Conservation (phyloP, 495 filamentous ascomycete species). For the Neurospora sp. region DNA sequence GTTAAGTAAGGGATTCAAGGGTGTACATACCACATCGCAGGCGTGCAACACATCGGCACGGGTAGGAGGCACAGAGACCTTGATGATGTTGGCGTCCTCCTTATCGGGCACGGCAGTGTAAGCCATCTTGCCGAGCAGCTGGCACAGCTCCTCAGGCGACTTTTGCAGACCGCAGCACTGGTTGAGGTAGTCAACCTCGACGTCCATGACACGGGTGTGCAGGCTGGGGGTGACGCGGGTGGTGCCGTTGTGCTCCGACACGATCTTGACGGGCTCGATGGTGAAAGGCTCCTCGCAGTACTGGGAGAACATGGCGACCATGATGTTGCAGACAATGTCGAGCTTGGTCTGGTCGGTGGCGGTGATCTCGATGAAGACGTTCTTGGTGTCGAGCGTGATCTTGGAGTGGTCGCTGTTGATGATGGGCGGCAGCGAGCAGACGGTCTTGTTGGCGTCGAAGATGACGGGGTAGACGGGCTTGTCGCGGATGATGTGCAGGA, state of each 20-base stretch:
- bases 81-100: constrained; percentile 52
- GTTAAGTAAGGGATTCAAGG: neutral
- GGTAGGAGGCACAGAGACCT: constrained; percentile 75
- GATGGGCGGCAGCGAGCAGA: constrained; percentile 92
- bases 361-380: constrained; percentile 95
- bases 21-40: constrained; percentile 57
- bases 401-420: constrained; percentile 97
- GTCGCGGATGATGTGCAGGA: constrained; percentile 86
- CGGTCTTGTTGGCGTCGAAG: constrained; percentile 73
- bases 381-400: constrained; percentile 78
- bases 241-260: constrained; percentile 82
- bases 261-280: constrained; percentile 82
- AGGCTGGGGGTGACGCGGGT: constrained; percentile 73
- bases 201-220: constrained; percentile 59
- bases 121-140: constrained; percentile 76
- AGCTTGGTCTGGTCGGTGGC: constrained; percentile 96
- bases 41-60: constrained; percentile 92
- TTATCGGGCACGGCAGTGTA: constrained; percentile 61
- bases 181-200: constrained; percentile 87
- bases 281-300: constrained; percentile 85
- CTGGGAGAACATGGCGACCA: constrained; percentile 94
- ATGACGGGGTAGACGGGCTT: constrained; percentile 95
- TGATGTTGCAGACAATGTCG: constrained; percentile 87
- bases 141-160: constrained; percentile 59
- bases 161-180: constrained; percentile 74